These are phyloP conservation scores for Kregervanrija pseudodelftensis DNA, from an alignment of 805 yeast species.

Conservation along the genomic window DNA sequence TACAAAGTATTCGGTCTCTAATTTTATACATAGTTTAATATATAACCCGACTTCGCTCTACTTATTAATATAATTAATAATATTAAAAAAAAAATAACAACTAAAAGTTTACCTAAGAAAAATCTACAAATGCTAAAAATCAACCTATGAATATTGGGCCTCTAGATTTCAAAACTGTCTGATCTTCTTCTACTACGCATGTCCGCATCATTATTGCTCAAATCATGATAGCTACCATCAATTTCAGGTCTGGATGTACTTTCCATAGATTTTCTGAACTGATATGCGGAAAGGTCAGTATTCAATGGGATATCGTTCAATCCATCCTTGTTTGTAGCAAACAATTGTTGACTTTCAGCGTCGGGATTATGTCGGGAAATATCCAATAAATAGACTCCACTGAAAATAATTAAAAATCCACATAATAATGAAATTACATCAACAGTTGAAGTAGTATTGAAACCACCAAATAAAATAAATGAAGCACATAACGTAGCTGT, in stretches of 20 bases:
- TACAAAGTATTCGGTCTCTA: neutral
- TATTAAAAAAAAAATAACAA: no score
- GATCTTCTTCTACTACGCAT: slow-evolving; percentile 39
- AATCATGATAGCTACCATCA: slow-evolving; percentile 13
- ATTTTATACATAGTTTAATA: neutral
- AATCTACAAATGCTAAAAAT: no score
- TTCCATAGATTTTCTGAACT: slow-evolving; percentile 73
- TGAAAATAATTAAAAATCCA: slow-evolving; percentile 80
- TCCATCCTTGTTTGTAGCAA: slow-evolving; percentile 42
- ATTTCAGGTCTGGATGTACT: slow-evolving; percentile 33
- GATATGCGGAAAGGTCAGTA: slow-evolving; percentile 67
- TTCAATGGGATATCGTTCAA: slow-evolving; percentile 66
- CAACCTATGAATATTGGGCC: neutral
- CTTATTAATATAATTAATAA: neutral
- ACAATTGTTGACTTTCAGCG: slow-evolving; percentile 32
- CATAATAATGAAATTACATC: slow-evolving; percentile 75
- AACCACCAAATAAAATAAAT: slow-evolving; percentile 78
- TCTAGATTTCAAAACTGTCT: slow-evolving; percentile 44
- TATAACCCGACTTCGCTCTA: neutral
- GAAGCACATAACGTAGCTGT: slow-evolving; percentile 83
- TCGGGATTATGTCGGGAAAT: slow-evolving; percentile 62
- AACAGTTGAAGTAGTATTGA: slow-evolving; percentile 74
- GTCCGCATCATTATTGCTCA: slow-evolving; percentile 31
- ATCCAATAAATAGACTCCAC: slow-evolving; percentile 80
- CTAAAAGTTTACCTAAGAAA: no score